Conservation (phyloP, 2,329 filamentous ascomycete species). For the Helotiales sp. region DNA sequence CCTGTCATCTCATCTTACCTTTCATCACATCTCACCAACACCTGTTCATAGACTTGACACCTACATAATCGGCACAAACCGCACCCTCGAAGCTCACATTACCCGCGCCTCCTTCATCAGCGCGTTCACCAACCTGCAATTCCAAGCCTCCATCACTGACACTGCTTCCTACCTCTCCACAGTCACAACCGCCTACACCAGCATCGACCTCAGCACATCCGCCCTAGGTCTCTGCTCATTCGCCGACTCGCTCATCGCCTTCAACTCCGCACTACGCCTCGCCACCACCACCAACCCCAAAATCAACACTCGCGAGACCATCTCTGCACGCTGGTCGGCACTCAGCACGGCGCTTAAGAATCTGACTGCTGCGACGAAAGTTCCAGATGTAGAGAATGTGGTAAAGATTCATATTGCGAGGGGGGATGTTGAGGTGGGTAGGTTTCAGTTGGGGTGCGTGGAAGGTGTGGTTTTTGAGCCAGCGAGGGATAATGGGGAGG, state of each 20-base stretch:
- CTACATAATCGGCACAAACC: constrained; percentile 51
- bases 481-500: constrained; percentile 50
- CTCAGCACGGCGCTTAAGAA: constrained; percentile 55
- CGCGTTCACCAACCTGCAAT: constrained; percentile 61
- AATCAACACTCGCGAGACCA: constrained; percentile 5
- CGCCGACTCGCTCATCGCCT: constrained; percentile 60
- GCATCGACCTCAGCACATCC: neutral
- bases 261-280: constrained; percentile 50
- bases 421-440: constrained; percentile 60
- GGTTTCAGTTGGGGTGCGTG: constrained; percentile 56
- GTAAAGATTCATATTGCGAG: constrained; percentile 58
- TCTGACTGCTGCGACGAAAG: constrained; percentile 56
- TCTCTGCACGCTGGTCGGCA: constrained; percentile 54
- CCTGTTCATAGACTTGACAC: constrained; percentile 56
- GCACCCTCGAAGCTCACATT: constrained; percentile 57
- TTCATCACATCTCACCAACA: constrained; percentile 39
- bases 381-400: constrained; percentile 54
- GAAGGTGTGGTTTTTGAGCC: constrained; percentile 44
- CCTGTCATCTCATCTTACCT: neutral
- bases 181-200: constrained; percentile 23
- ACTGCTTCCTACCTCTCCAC: constrained; percentile 56
- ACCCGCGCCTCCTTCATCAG: constrained; percentile 61
- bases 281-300: constrained; percentile 37
- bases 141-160: constrained; percentile 55
- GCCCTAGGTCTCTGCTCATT: constrained; percentile 56